Evolutionary conservation across 208 protist species (phyloP).

Genomic region (Leishmania aethiopica): DNA sequence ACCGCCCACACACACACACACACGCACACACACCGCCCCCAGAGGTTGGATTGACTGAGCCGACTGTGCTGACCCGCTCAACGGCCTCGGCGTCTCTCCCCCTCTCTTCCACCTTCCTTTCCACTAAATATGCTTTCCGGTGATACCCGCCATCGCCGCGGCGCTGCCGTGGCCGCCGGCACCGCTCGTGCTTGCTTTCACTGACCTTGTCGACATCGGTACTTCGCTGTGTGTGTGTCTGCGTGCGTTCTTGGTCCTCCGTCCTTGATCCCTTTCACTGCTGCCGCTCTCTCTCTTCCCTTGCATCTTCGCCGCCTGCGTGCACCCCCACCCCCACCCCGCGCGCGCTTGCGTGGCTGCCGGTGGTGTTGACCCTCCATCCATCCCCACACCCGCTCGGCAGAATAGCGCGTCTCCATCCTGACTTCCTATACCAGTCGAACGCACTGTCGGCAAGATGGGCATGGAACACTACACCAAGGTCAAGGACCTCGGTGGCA

Average conservation of each 20-base stretch:
- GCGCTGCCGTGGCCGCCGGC: background rate
- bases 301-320: background rate
- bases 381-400: background rate
- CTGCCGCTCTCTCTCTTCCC: background rate
- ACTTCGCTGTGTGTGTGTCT: background rate
- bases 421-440: background rate
- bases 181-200: background rate
- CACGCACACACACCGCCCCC: background rate
- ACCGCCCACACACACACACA: too few relatives aligned
- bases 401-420: background rate
- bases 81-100: too few relatives aligned
- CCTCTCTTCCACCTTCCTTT: background rate
- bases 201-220: background rate
- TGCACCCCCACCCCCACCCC: background rate
- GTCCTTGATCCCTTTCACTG: background rate
- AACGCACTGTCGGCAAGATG: constrained; percentile 31
- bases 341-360: background rate
- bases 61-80: too few relatives aligned
- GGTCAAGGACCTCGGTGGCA: constrained; percentile 77
- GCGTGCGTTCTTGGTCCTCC: background rate
- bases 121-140: background rate
- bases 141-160: background rate
- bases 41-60: too few relatives aligned
- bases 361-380: background rate
- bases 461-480: constrained; percentile 89